Conservation (phyloP, 2,329 filamentous ascomycete species). For the Simplicillium aogashimaense region DNA sequence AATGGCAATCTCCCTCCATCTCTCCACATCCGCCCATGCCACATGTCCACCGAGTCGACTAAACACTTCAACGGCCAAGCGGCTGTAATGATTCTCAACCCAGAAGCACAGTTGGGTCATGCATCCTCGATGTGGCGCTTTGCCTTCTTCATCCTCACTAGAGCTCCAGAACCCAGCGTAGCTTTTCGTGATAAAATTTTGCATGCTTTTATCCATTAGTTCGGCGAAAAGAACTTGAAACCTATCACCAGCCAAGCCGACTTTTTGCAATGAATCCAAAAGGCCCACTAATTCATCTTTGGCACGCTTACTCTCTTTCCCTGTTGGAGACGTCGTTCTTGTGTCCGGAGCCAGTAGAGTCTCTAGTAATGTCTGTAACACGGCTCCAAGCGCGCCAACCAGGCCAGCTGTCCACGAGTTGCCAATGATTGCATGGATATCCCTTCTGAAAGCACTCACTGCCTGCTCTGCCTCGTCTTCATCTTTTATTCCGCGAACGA, state of each 20-base stretch:
- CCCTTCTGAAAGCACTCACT: slow-evolving; percentile 43
- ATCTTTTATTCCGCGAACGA: slow-evolving; percentile 36
- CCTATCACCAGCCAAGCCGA: slow-evolving; percentile 58
- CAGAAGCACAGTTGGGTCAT: slow-evolving; percentile 53
- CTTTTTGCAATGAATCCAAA: slow-evolving; percentile 47
- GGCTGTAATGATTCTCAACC: slow-evolving; percentile 58
- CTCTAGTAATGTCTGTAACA: slow-evolving; percentile 43
- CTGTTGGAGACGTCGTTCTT: slow-evolving; percentile 4
- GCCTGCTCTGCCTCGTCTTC: slow-evolving; percentile 24
- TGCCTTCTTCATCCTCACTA: slow-evolving; percentile 9
- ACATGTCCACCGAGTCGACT: slow-evolving; percentile 33
- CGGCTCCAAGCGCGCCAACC: slow-evolving; percentile 40
- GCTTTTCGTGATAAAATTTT: slow-evolving; percentile 48
- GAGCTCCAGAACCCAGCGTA: slow-evolving; percentile 53
- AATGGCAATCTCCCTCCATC: slow-evolving; percentile 62
- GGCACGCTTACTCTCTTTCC: slow-evolving; percentile 22
- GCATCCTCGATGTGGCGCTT: slow-evolving; percentile 36
- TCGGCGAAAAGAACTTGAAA: slow-evolving; percentile 65
- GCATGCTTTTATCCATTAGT: slow-evolving; percentile 57
- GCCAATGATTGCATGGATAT: slow-evolving; percentile 55
- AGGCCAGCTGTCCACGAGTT: slow-evolving; percentile 50
- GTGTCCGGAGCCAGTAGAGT: slow-evolving; percentile 26
- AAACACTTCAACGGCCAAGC: slow-evolving; percentile 53
- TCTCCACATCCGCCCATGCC: slow-evolving; percentile 47
- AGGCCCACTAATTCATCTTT: slow-evolving; percentile 44